Conservation (phyloP, 495 filamentous ascomycete genomes). For the Neurospora africana region DNA sequence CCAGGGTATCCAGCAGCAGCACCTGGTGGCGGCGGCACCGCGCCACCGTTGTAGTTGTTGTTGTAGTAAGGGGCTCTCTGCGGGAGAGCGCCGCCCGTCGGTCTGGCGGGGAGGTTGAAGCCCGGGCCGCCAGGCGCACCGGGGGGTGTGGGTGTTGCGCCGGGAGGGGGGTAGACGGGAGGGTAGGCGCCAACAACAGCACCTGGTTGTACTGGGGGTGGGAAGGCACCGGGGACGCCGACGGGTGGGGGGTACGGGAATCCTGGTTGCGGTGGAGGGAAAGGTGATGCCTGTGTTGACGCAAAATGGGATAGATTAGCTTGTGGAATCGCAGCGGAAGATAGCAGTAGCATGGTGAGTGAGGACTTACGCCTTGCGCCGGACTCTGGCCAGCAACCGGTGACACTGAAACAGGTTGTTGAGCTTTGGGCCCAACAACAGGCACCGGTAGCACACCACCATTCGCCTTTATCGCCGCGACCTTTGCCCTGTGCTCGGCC, state of each 20-base stretch:
- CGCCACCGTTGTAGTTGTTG: constrained; percentile 4
- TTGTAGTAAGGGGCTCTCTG: constrained; percentile 25
- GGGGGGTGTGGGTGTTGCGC: constrained; percentile 1
- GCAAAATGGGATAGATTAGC: neutral
- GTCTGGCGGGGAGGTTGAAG: constrained; percentile 32
- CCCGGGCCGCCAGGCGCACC: constrained; percentile 1
- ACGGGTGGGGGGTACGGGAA: constrained; percentile 21
- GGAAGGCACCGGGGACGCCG: constrained; percentile 10
- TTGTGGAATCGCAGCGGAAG: constrained; percentile 30
- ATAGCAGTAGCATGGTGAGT: constrained; percentile 15
- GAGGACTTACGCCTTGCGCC: constrained; percentile 41
- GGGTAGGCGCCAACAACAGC: constrained; percentile 27
- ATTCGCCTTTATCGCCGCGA: constrained; percentile 44
- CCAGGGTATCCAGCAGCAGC: constrained; percentile 1
- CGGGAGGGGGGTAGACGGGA: constrained; percentile 13
- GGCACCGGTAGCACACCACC: neutral
- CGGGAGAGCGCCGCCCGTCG: constrained; percentile 25
- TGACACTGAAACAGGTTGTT: constrained; percentile 34
- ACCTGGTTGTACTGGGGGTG: constrained; percentile 21
- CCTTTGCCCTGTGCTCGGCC: constrained; percentile 66
- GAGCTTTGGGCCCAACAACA: neutral
- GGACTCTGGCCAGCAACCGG: constrained; percentile 44
- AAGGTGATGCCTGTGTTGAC: constrained; percentile 26
- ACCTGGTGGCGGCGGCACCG: constrained; percentile 5
- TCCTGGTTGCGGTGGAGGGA: constrained; percentile 31